These are phyloP conservation scores for Bipolaris cookei DNA, from an alignment of 2,329 filamentous ascomycete species.

Conservation along the genomic window DNA sequence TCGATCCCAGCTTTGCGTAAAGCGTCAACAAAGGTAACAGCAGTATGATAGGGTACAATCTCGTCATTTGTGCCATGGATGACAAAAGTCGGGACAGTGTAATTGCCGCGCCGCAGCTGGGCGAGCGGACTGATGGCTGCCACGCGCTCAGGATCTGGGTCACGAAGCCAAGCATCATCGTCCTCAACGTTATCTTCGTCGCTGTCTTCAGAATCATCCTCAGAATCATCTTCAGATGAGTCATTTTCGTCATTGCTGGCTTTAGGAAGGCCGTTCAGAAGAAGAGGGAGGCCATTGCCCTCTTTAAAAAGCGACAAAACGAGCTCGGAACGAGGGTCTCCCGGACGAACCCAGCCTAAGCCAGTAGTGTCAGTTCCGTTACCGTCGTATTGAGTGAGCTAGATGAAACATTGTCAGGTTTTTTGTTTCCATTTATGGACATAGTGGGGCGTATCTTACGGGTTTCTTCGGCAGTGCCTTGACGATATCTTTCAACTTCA, in stretches of 20 bases:
- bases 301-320: slow-evolving; percentile 18
- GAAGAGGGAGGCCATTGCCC: slow-evolving; percentile 13
- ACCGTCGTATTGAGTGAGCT: slow-evolving; percentile 15
- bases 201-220: not conserved
- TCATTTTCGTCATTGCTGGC: not conserved
- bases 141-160: slow-evolving; percentile 4
- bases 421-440: not conserved
- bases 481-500: slow-evolving; percentile 9
- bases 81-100: slow-evolving; percentile 20
- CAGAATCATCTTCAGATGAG: not conserved
- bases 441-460: not conserved
- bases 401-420: not conserved
- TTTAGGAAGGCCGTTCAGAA: slow-evolving; percentile 20
- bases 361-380: slow-evolving; percentile 5
- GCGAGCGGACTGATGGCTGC: slow-evolving; percentile 15
- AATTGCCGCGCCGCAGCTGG: slow-evolving; percentile 18
- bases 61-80: slow-evolving; percentile 22
- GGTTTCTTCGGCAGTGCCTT: slow-evolving; percentile 11
- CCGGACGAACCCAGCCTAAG: slow-evolving; percentile 12
- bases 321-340: slow-evolving; percentile 21
- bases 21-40: slow-evolving; percentile 5
- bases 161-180: not conserved
- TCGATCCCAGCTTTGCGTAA: slow-evolving; percentile 8
- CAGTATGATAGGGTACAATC: slow-evolving; percentile 10
- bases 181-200: not conserved